phyloP scores from a whole-genome alignment of 257 asterid species.

The Petrea volubilis region DNA sequence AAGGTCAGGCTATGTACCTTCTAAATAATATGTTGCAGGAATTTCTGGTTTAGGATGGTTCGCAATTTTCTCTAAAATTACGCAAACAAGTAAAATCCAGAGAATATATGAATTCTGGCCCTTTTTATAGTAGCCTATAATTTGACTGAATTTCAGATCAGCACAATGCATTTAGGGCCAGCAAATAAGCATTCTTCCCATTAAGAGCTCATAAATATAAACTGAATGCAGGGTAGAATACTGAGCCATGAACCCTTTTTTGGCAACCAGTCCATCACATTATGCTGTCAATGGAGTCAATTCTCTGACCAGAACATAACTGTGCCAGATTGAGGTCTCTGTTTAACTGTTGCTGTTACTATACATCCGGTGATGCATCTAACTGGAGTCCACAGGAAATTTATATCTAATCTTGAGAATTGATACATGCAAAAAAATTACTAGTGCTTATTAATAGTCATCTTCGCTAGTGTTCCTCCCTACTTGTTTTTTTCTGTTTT shows the following conservation, averaged over 20 bases:
- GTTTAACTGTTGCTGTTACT: constrained; percentile 11
- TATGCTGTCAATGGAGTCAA: background rate
- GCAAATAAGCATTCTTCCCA: background rate
- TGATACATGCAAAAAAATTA: background rate
- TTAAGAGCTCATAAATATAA: background rate
- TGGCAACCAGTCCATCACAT: constrained; percentile 1
- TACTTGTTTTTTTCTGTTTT: background rate
- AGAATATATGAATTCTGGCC: background rate
- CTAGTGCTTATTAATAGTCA: background rate
- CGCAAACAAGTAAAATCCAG: background rate
- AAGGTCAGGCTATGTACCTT: constrained; percentile 9
- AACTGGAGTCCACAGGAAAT: background rate
- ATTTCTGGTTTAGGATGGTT: background rate
- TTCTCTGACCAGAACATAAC: background rate
- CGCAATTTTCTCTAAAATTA: background rate
- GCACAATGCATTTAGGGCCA: background rate
- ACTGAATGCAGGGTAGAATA: background rate
- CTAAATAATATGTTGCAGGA: background rate
- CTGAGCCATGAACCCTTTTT: background rate
- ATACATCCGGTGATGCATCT: background rate
- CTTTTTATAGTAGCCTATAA: background rate
- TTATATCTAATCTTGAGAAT: background rate
- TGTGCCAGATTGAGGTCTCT: background rate
- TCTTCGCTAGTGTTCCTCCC: background rate
- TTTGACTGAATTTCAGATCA: background rate